phyloP scores from a whole-genome alignment of 768 basidiomycete species.

The Naganishia onofrii region DNA sequence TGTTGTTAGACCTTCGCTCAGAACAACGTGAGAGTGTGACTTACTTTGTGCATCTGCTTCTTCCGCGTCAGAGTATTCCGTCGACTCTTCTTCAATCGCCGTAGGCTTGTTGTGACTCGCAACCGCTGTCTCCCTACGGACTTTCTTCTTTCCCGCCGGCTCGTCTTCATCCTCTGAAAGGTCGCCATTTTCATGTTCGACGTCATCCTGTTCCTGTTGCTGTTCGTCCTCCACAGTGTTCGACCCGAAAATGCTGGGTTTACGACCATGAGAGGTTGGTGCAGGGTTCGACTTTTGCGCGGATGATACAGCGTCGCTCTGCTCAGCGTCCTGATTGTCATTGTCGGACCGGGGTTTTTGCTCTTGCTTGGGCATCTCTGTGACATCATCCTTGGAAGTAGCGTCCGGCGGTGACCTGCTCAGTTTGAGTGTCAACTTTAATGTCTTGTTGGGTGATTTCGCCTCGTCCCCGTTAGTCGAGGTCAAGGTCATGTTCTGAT shows the following conservation, averaged over 20 bases:
- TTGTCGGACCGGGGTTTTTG: conserved; percentile 27
- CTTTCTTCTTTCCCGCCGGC: conserved; percentile 18
- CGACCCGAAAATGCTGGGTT: conserved; percentile 22
- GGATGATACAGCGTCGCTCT: background rate
- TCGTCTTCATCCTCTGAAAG: conserved; percentile 30
- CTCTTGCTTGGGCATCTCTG: conserved; percentile 13
- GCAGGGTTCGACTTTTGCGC: background rate
- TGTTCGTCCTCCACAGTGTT: conserved; percentile 19
- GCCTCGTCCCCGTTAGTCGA: conserved; percentile 1
- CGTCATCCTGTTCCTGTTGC: conserved; percentile 33
- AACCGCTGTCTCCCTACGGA: conserved; percentile 20
- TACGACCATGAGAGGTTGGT: conserved; percentile 34
- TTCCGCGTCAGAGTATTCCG: conserved; percentile 23
- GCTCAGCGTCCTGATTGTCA: conserved; percentile 18
- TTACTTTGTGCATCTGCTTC: background rate
- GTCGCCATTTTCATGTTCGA: conserved; percentile 33
- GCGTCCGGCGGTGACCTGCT: conserved; percentile 3
- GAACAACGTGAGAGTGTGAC: background rate
- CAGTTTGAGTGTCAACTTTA: conserved; percentile 7
- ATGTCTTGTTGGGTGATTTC: background rate
- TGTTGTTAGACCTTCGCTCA: background rate
- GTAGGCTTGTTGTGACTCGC: conserved; percentile 29
- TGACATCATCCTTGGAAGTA: background rate
- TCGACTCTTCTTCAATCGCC: conserved; percentile 1
- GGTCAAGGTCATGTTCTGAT: too few species aligned